Conservation (phyloP, 306 rosid genomes). For the Rubus parviflorus region DNA sequence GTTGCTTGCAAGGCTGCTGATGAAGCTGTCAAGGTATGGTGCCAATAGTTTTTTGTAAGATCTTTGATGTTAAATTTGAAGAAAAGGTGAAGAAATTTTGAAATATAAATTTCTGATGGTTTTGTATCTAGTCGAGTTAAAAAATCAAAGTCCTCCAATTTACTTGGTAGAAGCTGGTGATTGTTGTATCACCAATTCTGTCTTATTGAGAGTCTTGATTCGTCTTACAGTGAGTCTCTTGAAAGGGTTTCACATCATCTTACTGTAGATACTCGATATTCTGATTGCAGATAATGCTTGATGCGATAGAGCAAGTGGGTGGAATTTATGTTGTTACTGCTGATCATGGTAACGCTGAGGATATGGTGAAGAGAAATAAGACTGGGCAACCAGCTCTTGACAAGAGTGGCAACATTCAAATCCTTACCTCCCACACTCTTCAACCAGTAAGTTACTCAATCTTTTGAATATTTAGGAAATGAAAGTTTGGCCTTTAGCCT, state of each 20-base stretch:
- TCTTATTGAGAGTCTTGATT: background rate
- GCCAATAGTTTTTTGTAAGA: background rate
- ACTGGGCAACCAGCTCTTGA: constrained; percentile 73
- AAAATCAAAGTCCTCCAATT: background rate
- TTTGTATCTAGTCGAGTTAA: background rate
- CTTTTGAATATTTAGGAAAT: background rate
- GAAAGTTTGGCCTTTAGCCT: background rate
- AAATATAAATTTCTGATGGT: background rate
- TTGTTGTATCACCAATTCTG: background rate
- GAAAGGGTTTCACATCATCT: background rate
- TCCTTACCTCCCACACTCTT: constrained; percentile 96
- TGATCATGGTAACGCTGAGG: constrained; percentile 98
- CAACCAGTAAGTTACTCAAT: constrained; percentile 68
- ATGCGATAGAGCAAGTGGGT: constrained; percentile 87
- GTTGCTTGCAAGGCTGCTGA: constrained; percentile 99
- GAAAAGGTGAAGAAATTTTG: background rate
- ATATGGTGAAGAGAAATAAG: constrained; percentile 95
- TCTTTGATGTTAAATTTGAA: background rate
- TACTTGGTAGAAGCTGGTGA: too few relatives aligned
- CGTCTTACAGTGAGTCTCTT: too few relatives aligned
- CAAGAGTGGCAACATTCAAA: constrained; percentile 84
- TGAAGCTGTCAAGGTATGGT: constrained; percentile 80
- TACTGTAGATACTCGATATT: background rate
- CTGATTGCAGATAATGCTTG: constrained; percentile 76
- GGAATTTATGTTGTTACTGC: constrained; percentile 98